Evolutionary conservation across 371 early-diverging fungal species (phyloP), one percentile per base, ranked within the genome.

Genomic region (Smittium mucronatum): DNA sequence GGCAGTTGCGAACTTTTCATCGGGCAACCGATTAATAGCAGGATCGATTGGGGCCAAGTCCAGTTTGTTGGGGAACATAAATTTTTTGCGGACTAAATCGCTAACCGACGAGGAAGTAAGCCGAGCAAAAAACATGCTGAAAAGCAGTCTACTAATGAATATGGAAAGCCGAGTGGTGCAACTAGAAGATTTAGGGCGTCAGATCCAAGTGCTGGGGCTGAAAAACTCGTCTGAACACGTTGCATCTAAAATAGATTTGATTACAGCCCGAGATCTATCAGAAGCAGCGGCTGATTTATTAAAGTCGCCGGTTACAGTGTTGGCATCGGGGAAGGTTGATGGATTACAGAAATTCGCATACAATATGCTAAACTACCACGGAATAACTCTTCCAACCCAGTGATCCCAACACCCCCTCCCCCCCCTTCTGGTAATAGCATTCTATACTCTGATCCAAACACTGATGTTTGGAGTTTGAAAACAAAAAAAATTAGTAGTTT

Each of bases 51-150:
- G 70, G 16, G 47, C 70, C 1, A 72, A 75, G 69, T 66, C 61
- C 16, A 32, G 17, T 25, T 73, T 11, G 32, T 15, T 31, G 36
- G 63, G 32, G 26, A 25, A 74, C 16, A 67, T 30, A 36, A 35
- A 63, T 34, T 25, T 58, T 58, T 70, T 78, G 26, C 75, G 63
- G 32, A 57, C n/a, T 69, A 21, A 34, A 35, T 17, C 30, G 21
- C 61, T 75, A 26, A 30, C 72, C 0, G 63, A n/a, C 32, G 73
- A 71, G 0, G 95, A 95, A 73, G 78, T 97, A 31, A 77, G 80
- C 0, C 83, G 98, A 25, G 96, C 98, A 36, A 96, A 96, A 78
- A 96, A 96, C 82, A 95, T 95, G 78, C 84, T 97, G 59, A 93
- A 93, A 79, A 87, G 88, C 60, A 89, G 87, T 34, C 76, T 97